These are phyloP conservation scores for Pichia sp. DNA, from an alignment of 1,139 yeast species.

Conservation along the genomic window DNA sequence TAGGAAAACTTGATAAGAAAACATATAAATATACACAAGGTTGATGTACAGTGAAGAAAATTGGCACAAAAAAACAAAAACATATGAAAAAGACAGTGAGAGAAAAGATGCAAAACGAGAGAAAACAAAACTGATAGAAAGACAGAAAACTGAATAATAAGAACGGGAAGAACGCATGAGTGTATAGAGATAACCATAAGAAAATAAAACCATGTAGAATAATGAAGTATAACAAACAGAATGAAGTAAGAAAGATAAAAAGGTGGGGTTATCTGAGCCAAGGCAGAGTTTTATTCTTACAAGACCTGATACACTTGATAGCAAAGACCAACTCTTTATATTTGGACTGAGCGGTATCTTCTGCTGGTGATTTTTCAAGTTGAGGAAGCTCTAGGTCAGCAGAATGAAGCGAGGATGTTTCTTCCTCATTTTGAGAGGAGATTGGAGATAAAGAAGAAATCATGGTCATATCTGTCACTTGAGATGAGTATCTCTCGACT, in stretches of 20 bases:
- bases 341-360: conserved; percentile 8
- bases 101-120: not conserved
- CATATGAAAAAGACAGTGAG: not conserved
- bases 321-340: conserved; percentile 28
- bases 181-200: not conserved
- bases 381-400: conserved; percentile 5
- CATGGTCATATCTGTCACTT: conserved; percentile 8
- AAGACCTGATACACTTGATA: conserved; percentile 27
- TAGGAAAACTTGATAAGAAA: not conserved
- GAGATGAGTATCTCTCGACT: conserved; percentile 11
- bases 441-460: conserved; percentile 13
- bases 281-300: conserved; percentile 17
- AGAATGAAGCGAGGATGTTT: not conserved
- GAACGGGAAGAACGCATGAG: not conserved
- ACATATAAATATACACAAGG: not conserved
- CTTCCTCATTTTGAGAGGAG: conserved; percentile 10
- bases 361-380: conserved; percentile 4
- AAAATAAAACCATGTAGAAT: not conserved
- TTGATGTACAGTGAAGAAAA: not conserved
- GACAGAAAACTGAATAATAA: not conserved
- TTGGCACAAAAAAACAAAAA: not conserved
- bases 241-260: too few relatives aligned
- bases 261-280: conserved; percentile 3
- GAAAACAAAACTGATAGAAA: not conserved
- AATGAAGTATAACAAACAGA: not conserved